Conservation (phyloP, 768 basidiomycete species). For the Symmetrospora coprosmae region DNA sequence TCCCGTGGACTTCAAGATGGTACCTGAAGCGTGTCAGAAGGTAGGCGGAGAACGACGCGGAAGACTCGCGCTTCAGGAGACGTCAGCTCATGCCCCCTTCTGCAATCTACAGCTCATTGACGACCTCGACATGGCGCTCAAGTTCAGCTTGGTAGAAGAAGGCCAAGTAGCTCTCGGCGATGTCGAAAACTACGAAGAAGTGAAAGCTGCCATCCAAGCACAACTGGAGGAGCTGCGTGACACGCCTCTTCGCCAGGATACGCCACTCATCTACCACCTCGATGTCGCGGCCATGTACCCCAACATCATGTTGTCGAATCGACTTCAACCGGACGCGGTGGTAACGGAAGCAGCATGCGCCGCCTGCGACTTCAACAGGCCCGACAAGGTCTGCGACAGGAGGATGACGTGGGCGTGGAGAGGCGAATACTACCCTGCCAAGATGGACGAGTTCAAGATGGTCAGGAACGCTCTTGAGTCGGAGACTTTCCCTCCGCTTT, state of each 20-base stretch:
- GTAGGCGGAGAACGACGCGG: neutral
- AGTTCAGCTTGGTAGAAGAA: slow-evolving; percentile 77
- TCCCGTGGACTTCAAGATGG: slow-evolving; percentile 82
- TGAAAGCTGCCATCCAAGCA: slow-evolving; percentile 60
- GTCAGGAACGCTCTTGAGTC: slow-evolving; percentile 91
- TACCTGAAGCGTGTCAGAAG: slow-evolving; percentile 69
- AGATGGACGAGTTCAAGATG: slow-evolving; percentile 97
- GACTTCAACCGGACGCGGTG: slow-evolving; percentile 93
- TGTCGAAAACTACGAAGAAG: slow-evolving; percentile 88
- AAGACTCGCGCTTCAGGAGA: neutral
- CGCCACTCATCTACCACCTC: slow-evolving; percentile 91
- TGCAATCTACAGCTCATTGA: slow-evolving; percentile 56
- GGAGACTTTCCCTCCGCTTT: slow-evolving; percentile 73
- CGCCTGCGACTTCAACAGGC: slow-evolving; percentile 94
- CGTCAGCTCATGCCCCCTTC: neutral
- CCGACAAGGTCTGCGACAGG: slow-evolving; percentile 86
- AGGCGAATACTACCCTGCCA: slow-evolving; percentile 94
- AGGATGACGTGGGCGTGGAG: slow-evolving; percentile 96
- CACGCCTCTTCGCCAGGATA: slow-evolving; percentile 72
- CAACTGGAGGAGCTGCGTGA: slow-evolving; percentile 82
- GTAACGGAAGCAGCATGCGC: slow-evolving; percentile 92
- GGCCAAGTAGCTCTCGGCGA: slow-evolving; percentile 59
- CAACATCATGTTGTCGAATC: slow-evolving; percentile 99
- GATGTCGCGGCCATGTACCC: slow-evolving; percentile 99
- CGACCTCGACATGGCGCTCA: slow-evolving; percentile 80